Evolutionary conservation across 2,329 filamentous ascomycete genomes (phyloP), one percentile per base, ranked within the genome.

Genomic region (Hymenoscyphus salicellus): DNA sequence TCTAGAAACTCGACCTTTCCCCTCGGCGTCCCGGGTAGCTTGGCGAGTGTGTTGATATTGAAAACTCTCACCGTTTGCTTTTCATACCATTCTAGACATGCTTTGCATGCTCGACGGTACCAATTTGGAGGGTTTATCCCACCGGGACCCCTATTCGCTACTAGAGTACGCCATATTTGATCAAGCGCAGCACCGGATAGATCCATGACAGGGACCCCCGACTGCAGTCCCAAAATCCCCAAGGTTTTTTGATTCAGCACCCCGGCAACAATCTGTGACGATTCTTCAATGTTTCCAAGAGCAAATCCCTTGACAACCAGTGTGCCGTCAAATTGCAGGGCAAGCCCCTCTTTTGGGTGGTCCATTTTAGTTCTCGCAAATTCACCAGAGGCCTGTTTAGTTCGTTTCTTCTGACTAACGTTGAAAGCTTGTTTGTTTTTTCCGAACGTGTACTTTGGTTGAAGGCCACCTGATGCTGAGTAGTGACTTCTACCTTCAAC

Each of bases 91-190:
- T 57, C 26, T 8, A 57, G 17, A 30, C 14, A 28, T 8, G 26
- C 26, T 32, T 57, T 57, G 32, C 69, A 72, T 23, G 68, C 64
- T 28, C 64, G 61, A 0, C 60, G 60, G 60, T 70, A 72, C 66
- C 68, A 72, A n/a, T 28, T 62, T 2, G 67, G 69, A 2, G 67
- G 55, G 30, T 65, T 68, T 2, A 16, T 66, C 1, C 66, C 69
- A 33, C 67, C 41, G 2, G 65, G 64, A 0, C 67, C 70, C 11
- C 70, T 61, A 36, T 71, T 65, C 8, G 69, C 70, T 20, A 69
- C 66, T 2, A 71, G 55, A 14, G 67, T 71, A 3, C 70, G 61
- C 70, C 70, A 71, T 2, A 69, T 33, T 8, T 64, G 60, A 20
- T 70, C 68, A 1, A 64, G 63, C 20, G 62, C 7, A 14, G 55